phyloP scores from a whole-genome alignment of 1,139 yeast species.

The Pichia sp. region DNA sequence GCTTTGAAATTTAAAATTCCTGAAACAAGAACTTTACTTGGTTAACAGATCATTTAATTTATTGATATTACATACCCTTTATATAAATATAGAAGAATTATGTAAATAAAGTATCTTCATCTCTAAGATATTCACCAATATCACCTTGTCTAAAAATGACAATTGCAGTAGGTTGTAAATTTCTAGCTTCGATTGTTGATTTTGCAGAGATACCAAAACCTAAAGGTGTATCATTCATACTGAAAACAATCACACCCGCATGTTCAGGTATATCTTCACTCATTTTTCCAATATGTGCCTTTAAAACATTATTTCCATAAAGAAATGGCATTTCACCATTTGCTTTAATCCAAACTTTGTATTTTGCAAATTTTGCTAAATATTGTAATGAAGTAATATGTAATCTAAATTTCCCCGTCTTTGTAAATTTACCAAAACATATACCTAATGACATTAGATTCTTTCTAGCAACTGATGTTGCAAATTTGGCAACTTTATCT shows the following conservation, averaged over 20 bases:
- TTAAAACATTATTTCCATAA: conserved; percentile 92
- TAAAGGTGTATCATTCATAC: conserved; percentile 88
- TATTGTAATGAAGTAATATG: conserved; percentile 88
- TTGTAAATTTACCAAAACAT: conserved; percentile 94
- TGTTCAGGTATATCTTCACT: conserved; percentile 98
- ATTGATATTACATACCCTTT: not conserved
- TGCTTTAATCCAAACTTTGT: conserved; percentile 91
- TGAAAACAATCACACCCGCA: conserved; percentile 85
- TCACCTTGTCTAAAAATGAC: conserved; percentile 97
- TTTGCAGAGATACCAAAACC: conserved; percentile 97
- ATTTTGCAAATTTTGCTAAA: conserved; percentile 81
- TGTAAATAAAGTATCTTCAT: conserved; percentile 92
- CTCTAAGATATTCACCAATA: conserved; percentile 96
- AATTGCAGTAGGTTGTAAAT: conserved; percentile 86
- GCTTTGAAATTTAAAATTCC: not conserved
- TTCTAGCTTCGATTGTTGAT: conserved; percentile 83
- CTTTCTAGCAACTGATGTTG: conserved; percentile 84
- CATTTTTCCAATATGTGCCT: conserved; percentile 95
- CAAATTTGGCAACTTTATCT: conserved; percentile 76
- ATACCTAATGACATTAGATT: conserved; percentile 89
- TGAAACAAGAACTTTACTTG: no score
- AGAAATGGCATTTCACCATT: conserved; percentile 98
- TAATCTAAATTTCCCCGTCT: conserved; percentile 91
- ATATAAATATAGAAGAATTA: conserved; percentile 26
- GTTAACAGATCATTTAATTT: not conserved